phyloP scores from a whole-genome alignment of 352 stramenopile species.

The Blastocystis sp. region DNA sequence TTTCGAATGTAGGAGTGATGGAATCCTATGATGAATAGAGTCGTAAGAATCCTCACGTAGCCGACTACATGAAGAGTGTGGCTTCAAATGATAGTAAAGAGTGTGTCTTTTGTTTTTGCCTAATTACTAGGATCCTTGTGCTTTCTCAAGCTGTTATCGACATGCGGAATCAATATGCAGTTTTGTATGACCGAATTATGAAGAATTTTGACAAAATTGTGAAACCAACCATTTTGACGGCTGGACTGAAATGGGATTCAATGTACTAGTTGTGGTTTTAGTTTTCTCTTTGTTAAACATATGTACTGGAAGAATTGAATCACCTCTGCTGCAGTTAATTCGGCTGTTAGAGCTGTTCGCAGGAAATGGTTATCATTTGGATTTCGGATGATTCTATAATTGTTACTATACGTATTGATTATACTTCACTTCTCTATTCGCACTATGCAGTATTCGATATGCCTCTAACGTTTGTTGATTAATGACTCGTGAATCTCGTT shows the following conservation, averaged over 20 bases:
- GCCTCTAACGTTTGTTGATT: constrained; percentile 45
- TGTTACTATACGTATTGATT: not conserved
- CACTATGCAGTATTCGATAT: not conserved
- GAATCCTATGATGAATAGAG: not conserved
- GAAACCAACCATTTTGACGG: constrained; percentile 1
- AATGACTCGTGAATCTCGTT: not conserved
- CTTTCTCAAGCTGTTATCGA: constrained; percentile 52
- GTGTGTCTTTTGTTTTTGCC: not conserved
- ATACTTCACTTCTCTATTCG: not conserved
- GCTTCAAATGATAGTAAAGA: constrained; percentile 35
- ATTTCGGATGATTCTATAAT: constrained; percentile 12
- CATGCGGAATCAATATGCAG: constrained; percentile 54
- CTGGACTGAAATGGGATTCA: constrained; percentile 51
- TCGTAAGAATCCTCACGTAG: constrained; percentile 33
- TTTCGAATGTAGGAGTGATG: not conserved
- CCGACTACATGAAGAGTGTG: constrained; percentile 41
- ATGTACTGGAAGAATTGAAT: not conserved
- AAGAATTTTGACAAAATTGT: constrained; percentile 63
- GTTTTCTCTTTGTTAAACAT: not conserved
- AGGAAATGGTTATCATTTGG: constrained; percentile 25
- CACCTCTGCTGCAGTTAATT: not conserved
- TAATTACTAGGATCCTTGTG: constrained; percentile 32
- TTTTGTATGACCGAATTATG: constrained; percentile 50
- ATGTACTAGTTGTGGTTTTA: constrained; percentile 59
- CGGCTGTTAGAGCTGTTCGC: not conserved